Base-by-base conservation (phyloP, 148 eudicot species). In the Vaccinium darrowii region DNA sequence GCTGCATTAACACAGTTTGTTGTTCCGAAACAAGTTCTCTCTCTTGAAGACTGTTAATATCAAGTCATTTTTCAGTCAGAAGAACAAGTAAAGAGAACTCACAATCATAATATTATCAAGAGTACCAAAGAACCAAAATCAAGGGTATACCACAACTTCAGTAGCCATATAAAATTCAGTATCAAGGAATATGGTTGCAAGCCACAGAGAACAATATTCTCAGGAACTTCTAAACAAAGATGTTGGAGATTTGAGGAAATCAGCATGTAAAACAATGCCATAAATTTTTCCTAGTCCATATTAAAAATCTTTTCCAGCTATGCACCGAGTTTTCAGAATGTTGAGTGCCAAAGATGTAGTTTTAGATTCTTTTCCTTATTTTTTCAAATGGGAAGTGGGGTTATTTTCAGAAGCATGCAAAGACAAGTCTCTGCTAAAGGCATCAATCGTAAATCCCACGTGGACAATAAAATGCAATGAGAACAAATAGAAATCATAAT, bases 1-100 rank as follows among this genome's bases (percentile, higher is more conserved):
- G 98, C 90, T 94, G 98, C 86, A 95, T 90, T 85, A 95, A 84
- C 85, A 96, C 91, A 21, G 92, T 93, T 90, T 96, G 92, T 89
- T 96, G 99, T 87, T 89, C 91, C 85, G 91, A 83, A 82, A 96
- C 95, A 86, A 86, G 90, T 81, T 94, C 96, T 83, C 96, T 87
- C 88, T 94, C 98, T 82, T 93, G 95, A 82, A 86, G 92, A 88
- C 99, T 96, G 94, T 30, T 47, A 25, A 63, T 60, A 73, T 18
- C 53, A 88, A 67, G 53, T 62, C 50, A 71, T 39, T 54, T 82
- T 71, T 76, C 19, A 78, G 78, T 56, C 65, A 79, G 56, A 21
- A 36, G 47, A 79, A 50, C 39, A 23, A 27, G 60, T 54, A 71
- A 63, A 65, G 43, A 23, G 43, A 81, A 69, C 13, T 69, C 15